phyloP scores from a whole-genome alignment of 2,329 filamentous ascomycete species.

The Colletotrichum sojae region DNA sequence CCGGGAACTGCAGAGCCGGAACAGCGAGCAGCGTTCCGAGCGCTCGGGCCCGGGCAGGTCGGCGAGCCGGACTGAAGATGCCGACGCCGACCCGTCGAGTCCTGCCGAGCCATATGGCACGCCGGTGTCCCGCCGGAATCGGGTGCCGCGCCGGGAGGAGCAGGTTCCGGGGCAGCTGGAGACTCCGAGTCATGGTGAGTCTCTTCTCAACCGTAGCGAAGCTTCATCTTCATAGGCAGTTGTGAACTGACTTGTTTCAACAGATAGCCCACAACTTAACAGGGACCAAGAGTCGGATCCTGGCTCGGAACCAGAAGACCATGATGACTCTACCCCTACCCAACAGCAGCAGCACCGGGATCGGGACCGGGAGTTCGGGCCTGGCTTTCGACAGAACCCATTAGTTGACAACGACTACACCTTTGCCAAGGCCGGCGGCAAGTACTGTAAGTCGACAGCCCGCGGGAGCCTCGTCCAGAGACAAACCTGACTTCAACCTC shows the following conservation, averaged over 20 bases:
- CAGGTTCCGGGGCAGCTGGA: constrained; percentile 12
- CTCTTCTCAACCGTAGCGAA: neutral
- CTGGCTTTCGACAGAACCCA: constrained; percentile 45
- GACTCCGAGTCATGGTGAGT: constrained; percentile 31
- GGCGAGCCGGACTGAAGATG: constrained; percentile 5
- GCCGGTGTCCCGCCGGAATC: constrained; percentile 22
- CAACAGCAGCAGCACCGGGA: neutral
- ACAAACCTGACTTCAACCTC: neutral
- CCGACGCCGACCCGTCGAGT: constrained; percentile 11
- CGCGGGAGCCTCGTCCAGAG: neutral
- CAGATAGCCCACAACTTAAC: constrained; percentile 22
- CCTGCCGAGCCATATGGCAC: constrained; percentile 22
- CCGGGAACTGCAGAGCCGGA: constrained; percentile 39
- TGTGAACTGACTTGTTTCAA: neutral
- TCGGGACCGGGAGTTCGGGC: constrained; percentile 23
- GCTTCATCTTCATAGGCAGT: neutral
- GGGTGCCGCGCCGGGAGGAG: neutral
- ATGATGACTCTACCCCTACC: constrained; percentile 3
- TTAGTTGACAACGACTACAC: constrained; percentile 51
- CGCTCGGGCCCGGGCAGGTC: constrained; percentile 16
- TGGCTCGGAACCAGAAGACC: constrained; percentile 19
- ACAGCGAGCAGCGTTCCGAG: constrained; percentile 26
- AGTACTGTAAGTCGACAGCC: constrained; percentile 46
- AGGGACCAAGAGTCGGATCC: constrained; percentile 24
- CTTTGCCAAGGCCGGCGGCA: constrained; percentile 48